Evolutionary conservation across 306 rosid species (phyloP).

Genomic region (Cucurbita argyrosperma): DNA sequence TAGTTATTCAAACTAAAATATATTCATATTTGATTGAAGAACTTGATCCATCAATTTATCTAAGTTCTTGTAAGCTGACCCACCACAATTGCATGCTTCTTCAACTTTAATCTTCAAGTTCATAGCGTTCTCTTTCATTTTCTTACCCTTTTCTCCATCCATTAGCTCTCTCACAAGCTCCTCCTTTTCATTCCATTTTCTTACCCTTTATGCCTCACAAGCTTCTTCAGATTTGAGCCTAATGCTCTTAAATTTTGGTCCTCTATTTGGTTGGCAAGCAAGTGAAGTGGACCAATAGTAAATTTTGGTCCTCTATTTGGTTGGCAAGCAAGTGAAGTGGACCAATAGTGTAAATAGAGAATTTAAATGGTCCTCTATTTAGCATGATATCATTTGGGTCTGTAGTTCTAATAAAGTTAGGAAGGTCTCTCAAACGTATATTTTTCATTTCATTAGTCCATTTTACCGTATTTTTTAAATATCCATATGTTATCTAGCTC

Average conservation of each 20-base stretch:
- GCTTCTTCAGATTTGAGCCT: slow-evolving; percentile 10
- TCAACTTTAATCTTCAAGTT: slow-evolving; percentile 1
- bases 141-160: slow-evolving; percentile 28
- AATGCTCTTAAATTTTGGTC: not conserved
- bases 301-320: too few relatives aligned
- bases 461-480: too few relatives aligned
- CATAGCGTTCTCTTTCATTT: slow-evolving; percentile 15
- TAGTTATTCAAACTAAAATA: not conserved
- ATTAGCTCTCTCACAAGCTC: slow-evolving; percentile 26
- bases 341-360: not conserved
- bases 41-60: not conserved
- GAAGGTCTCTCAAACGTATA: too few relatives aligned
- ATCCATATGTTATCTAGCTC: too few relatives aligned
- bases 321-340: not conserved
- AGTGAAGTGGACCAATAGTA: not conserved
- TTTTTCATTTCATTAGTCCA: too few relatives aligned
- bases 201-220: too few relatives aligned
- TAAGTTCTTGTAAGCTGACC: not conserved
- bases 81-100: not conserved
- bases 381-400: too few relatives aligned
- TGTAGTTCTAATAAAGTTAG: too few relatives aligned
- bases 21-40: not conserved
- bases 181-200: slow-evolving; percentile 18
- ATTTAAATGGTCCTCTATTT: too few relatives aligned
- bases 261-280: not conserved